Base-by-base conservation (phyloP, 106 monocot species). In the Acorus calamus region DNA sequence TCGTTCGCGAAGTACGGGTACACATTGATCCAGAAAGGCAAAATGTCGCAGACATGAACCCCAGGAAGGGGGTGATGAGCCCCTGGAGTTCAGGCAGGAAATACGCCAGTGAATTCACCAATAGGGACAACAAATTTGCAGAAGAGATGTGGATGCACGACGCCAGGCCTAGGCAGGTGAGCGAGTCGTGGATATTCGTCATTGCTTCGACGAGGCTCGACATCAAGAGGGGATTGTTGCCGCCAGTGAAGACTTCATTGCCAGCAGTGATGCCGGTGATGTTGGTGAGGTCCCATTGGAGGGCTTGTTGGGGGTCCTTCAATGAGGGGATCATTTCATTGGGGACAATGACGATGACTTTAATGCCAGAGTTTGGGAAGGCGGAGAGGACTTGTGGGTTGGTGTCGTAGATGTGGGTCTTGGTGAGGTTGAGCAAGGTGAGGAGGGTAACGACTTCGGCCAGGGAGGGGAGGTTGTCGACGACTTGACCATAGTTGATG, bases 1-100 rank as follows among this genome's bases (percentile, higher is more conserved):
- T 61, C 52, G 51, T 70, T 61, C 8, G 70, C 70, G 61, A 70
- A 70, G 69, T 70, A 70, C n/a, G 69, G 69, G 52, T 70, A 70
- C 46, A 61, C 52, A 54, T 70, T 70, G 50, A 70, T 53, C 11
- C 60, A 53, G 61, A 70, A 61, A 2, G 69, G 69, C 8, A 61
- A 60, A 0, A 8, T 51, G 3, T 50, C 61, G 45, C 53, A 8
- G 49, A 11, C 44, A 7, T 48, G 50, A 43, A 70, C 60, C 8
- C 28, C 28, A 28, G 28, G 1, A 28, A 28, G 0, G 28, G 28
- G 28, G 28, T 1, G 1, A 28, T 28, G 28, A 28, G 28, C 28
- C 28, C 28, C 1, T 28, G 28, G 28, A 28, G 28, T 28, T 28
- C 1, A 28, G 28, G 28, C 28, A 28, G 28, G 28, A 28, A 28